Base-by-base conservation (phyloP, 1,139 yeast species). In the Hemisphaericaspora lyxosophila region DNA sequence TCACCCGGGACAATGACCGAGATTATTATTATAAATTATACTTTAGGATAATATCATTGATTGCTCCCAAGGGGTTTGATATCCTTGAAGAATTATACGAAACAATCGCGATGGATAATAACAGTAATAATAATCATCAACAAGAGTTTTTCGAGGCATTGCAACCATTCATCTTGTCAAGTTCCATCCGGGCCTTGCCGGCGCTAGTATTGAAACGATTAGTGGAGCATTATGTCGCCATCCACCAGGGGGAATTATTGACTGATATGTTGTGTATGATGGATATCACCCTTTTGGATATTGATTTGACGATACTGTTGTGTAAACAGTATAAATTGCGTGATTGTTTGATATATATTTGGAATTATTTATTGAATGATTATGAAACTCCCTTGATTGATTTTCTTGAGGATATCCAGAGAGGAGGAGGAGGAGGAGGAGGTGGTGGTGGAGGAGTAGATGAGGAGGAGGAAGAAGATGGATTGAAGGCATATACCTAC, bases 181-280 rank as follows among this genome's bases (percentile, higher is more conserved):
- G 73, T 0, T 57, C 67, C 11, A 66, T 85, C 4, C 49, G 55
- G 0, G 47, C 62, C 0, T 57, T 89, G 3, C 78, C 95, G 1
- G 90, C 96, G 0, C 47, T 59, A 0, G 67, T 87, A 1, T 71
- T 86, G 46, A 78, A 78, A 47, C 70, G 66, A 12, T 66, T 88
- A 60, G 84, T 86, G 1, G 61, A 66, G 29, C 61, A 67, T 36
- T 80, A 77, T 47, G 68, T 74, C 0, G 45, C 59, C 0, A 49
- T 51, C 3, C 64, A 61, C 2, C 59, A 67, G 31, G 76, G 82
- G 2, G 71, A 70, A 3, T 54, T 64, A 1, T 64, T 88, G 15
- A 87, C 87, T 31, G 81, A 81, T 41, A 55, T 88, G 17, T 63
- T 88, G 12, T 82, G 94, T 49, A 60, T 78, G 8, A 58, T 88